Evolutionary conservation across 306 rosid species (phyloP).

Genomic region (Hippophae rhamnoides): DNA sequence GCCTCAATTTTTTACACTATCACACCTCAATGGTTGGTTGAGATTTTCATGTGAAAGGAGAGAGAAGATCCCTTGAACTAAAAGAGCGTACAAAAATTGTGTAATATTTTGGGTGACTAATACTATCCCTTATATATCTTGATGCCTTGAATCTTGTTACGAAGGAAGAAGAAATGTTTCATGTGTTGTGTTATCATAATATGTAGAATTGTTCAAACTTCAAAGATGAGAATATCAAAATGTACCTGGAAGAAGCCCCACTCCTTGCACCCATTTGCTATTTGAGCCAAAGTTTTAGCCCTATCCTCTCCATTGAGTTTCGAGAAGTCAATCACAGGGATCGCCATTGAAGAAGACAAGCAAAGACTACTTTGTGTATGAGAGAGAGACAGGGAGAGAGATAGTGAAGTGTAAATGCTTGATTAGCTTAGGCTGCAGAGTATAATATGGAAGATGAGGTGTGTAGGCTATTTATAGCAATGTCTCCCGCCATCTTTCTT

Average conservation of each 20-base stretch:
- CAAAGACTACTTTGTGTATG: conserved; percentile 4
- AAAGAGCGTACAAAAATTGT: no score
- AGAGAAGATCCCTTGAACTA: no score
- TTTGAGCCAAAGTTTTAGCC: conserved; percentile 61
- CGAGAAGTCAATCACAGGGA: conserved; percentile 95
- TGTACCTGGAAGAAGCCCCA: conserved; percentile 98
- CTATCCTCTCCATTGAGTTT: conserved; percentile 73
- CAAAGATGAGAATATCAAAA: not conserved
- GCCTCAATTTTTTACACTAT: no score
- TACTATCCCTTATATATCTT: no score
- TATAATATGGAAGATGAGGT: conserved; percentile 25
- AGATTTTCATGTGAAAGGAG: no score
- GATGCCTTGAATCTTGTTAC: no score
- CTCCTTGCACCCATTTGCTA: conserved; percentile 90
- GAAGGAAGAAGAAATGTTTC: no score
- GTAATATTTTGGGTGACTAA: no score
- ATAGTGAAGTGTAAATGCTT: conserved; percentile 7
- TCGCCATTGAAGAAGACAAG: conserved; percentile 34
- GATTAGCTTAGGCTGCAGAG: conserved; percentile 10
- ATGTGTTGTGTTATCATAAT: no score
- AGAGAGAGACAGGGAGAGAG: conserved; percentile 10
- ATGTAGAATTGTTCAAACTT: no score
- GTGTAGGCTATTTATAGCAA: conserved; percentile 50
- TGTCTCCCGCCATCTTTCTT: conserved; percentile 36
- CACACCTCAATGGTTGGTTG: no score